phyloP scores from a whole-genome alignment of 306 rosid genomes.

The Begonia peltatifolia region DNA sequence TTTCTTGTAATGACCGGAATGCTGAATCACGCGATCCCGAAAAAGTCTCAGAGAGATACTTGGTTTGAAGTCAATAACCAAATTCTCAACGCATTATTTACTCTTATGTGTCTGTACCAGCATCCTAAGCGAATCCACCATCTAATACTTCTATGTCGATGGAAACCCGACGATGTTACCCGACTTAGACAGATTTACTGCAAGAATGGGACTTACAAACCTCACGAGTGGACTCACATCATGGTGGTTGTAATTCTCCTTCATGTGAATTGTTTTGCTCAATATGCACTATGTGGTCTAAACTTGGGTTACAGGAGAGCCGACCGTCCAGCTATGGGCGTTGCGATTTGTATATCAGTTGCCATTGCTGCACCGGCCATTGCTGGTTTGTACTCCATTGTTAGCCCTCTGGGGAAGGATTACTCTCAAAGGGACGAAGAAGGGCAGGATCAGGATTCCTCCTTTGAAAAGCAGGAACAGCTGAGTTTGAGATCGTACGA shows the following conservation, averaged over 20 bases:
- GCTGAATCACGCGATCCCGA: conserved; percentile 47
- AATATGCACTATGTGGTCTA: conserved; percentile 82
- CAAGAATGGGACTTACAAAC: conserved; percentile 77
- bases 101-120: conserved; percentile 84
- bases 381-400: conserved; percentile 59
- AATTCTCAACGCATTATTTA: conserved; percentile 81
- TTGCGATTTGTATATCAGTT: conserved; percentile 54
- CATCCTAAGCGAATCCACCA: conserved; percentile 74
- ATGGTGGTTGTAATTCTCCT: conserved; percentile 79
- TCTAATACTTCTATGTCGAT: conserved; percentile 66
- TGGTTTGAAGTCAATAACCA: conserved; percentile 96
- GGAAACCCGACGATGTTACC: conserved; percentile 55
- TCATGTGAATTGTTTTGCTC: conserved; percentile 73
- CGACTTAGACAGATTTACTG: conserved; percentile 58
- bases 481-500: conserved; percentile 21
- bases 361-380: conserved; percentile 73
- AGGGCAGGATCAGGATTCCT: conserved; percentile 31
- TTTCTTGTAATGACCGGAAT: conserved; percentile 94
- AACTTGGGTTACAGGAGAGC: conserved; percentile 73
- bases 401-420: conserved; percentile 83
- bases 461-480: conserved; percentile 18
- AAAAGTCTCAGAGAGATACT: conserved; percentile 47
- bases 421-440: conserved; percentile 54
- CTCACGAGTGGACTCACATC: conserved; percentile 87
- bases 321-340: conserved; percentile 72